Evolutionary conservation across 2,329 filamentous ascomycete genomes (phyloP).

Genomic region (Chalaropsis ovoidea): DNA sequence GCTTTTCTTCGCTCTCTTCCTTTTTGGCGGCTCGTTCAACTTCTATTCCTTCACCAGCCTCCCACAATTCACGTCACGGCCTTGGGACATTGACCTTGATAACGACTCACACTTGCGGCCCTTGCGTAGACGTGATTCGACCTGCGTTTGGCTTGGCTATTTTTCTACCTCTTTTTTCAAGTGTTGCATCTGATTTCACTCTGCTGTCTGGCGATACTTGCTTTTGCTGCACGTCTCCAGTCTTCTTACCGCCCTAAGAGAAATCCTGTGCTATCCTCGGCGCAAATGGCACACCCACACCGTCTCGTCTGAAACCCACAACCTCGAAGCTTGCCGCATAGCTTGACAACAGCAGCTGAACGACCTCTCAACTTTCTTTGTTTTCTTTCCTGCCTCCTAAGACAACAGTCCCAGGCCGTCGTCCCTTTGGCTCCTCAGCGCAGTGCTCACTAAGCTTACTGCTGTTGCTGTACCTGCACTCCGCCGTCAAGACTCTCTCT

Average conservation of each 20-base stretch:
- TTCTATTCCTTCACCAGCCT: slow-evolving; percentile 15
- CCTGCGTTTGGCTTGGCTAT: neutral
- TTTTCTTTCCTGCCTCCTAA: neutral
- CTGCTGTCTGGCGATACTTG: neutral
- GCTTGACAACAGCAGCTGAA: neutral
- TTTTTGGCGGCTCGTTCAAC: neutral
- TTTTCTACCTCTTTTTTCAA: neutral
- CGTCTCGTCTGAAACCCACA: neutral
- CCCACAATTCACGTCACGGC: slow-evolving; percentile 12
- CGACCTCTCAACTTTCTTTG: neutral
- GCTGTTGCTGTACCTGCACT: neutral
- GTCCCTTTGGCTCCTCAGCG: neutral
- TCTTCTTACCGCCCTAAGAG: neutral
- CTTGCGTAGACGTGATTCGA: neutral
- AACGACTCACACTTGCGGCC: slow-evolving; percentile 2
- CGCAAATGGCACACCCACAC: slow-evolving; percentile 2
- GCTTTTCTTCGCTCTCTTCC: neutral
- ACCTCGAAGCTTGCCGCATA: neutral
- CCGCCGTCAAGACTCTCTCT: neutral
- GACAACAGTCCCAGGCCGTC: neutral
- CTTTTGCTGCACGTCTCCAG: neutral
- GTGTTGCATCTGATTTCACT: neutral
- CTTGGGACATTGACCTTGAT: neutral
- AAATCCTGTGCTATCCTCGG: neutral
- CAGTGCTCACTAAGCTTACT: neutral